These are phyloP conservation scores for Bertia moriformis DNA, from an alignment of 2,329 filamentous ascomycete species.

Conservation along the genomic window DNA sequence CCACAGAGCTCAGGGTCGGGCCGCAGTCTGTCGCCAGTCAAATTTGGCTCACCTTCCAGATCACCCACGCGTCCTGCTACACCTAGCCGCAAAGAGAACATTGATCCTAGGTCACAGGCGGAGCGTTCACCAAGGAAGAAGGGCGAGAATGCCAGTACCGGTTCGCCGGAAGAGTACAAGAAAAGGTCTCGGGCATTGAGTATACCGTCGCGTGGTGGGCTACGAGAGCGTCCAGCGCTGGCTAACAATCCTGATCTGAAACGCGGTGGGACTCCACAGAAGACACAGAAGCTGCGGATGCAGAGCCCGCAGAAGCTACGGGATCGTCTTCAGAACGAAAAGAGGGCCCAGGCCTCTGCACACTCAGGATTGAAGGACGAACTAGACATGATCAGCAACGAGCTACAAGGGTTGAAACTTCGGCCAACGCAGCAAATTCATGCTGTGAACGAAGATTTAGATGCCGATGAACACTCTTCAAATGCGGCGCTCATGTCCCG, in stretches of 20 bases:
- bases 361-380: not conserved
- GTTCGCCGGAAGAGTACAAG: not conserved
- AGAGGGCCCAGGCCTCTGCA: not conserved
- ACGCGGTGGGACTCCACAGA: not conserved
- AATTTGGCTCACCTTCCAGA: not conserved
- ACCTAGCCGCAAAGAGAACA: not conserved
- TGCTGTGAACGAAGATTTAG: too few relatives aligned
- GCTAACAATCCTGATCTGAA: not conserved
- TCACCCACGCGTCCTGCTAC: not conserved
- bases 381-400: not conserved
- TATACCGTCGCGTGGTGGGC: not conserved
- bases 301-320: slow-evolving; percentile 1
- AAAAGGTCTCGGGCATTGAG: not conserved
- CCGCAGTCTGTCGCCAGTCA: not conserved
- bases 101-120: not conserved
- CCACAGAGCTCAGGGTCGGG: not conserved
- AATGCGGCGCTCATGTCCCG: slow-evolving; percentile 35
- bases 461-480: too few relatives aligned
- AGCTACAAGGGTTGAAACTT: not conserved
- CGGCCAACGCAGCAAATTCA: not conserved
- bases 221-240: not conserved
- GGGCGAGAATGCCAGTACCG: not conserved
- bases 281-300: not conserved
- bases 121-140: not conserved
- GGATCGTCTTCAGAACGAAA: slow-evolving; percentile 1